Base-by-base conservation (phyloP, 2,329 filamentous ascomycete genomes). In the Monilinia vaccinii-corymbosi region DNA sequence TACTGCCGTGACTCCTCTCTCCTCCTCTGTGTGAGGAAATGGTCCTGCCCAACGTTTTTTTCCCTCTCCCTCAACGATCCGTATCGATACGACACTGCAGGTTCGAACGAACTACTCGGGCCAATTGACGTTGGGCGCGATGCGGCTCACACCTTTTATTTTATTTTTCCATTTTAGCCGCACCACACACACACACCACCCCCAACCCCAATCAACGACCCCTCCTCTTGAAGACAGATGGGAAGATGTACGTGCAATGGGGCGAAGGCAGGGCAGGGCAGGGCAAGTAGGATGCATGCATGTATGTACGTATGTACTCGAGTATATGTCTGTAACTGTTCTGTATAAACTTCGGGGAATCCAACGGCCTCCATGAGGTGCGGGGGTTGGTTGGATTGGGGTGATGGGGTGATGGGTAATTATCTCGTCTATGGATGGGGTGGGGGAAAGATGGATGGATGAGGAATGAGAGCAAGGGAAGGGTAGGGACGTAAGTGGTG, bases 101-200 rank as follows among this genome's bases (percentile, higher is more conserved):
- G 44, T 51, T 51, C 14, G 13, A n/a, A n/a, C n/a, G n/a, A n/a
- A 36, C 25, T 10, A 4, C 32, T 23, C 11, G 8, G n/a, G 16
- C n/a, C 34, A 50, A 50, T 58, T 18, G 48, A n/a, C n/a, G 32
- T 48, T 42, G 47, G 14, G 25, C 44, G 56, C 56, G 56, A 34
- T 50, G 56, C 56, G 56, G 56, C 56, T 58, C 56, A 40, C 28
- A 55, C 28, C 5, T 7, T 28, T n/a, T n/a, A n/a, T n/a, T n/a
- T n/a, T n/a, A n/a, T n/a, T n/a, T n/a, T n/a, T n/a, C n/a, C 23
- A 42, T 50, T 58, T 50, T 58, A 58, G 56, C 56, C 56, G 56
- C 56, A 58, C 46, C 52, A 32, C 28, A n/a, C n/a, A n/a, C n/a
- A n/a, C n/a, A n/a, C n/a, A n/a, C n/a, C n/a, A n/a, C n/a, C n/a